Conservation (phyloP, 1,139 yeast genomes). For the Yamadazyma epiphylla region DNA sequence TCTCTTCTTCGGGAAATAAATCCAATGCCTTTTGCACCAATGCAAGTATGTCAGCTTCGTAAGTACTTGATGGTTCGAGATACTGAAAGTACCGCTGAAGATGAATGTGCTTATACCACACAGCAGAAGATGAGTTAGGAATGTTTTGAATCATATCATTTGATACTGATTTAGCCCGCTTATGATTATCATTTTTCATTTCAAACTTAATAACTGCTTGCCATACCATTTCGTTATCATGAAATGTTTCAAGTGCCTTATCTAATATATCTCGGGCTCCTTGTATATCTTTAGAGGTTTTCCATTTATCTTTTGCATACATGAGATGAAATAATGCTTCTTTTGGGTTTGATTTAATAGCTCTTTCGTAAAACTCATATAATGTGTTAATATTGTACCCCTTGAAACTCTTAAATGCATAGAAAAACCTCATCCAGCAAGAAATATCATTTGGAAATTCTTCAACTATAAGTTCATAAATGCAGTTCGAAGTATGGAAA, state of each 20-base stretch:
- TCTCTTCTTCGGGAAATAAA: conserved; percentile 42
- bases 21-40: conserved; percentile 43
- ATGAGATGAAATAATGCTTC: conserved; percentile 54
- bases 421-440: conserved; percentile 55
- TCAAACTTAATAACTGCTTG: conserved; percentile 69
- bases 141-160: conserved; percentile 31
- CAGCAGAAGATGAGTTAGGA: conserved; percentile 36
- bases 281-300: conserved; percentile 37
- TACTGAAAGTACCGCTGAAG: conserved; percentile 38
- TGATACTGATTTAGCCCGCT: conserved; percentile 42
- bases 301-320: conserved; percentile 72
- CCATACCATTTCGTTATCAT: conserved; percentile 58
- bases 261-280: conserved; percentile 54
- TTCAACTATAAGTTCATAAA: conserved; percentile 46
- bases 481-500: conserved; percentile 37
- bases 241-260: conserved; percentile 37
- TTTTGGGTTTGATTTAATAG: conserved; percentile 45
- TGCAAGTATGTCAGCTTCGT: conserved; percentile 28
- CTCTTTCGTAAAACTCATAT: conserved; percentile 48
- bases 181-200: conserved; percentile 30
- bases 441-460: conserved; percentile 45
- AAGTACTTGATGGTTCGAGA: conserved; percentile 2
- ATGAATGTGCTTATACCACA: conserved; percentile 65
- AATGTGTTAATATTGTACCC: conserved; percentile 22
- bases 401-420: conserved; percentile 35